Evolutionary conservation across 805 yeast species (phyloP), one percentile per base, ranked within the genome.

Genomic region (Wickerhamomyces sydowiorum): DNA sequence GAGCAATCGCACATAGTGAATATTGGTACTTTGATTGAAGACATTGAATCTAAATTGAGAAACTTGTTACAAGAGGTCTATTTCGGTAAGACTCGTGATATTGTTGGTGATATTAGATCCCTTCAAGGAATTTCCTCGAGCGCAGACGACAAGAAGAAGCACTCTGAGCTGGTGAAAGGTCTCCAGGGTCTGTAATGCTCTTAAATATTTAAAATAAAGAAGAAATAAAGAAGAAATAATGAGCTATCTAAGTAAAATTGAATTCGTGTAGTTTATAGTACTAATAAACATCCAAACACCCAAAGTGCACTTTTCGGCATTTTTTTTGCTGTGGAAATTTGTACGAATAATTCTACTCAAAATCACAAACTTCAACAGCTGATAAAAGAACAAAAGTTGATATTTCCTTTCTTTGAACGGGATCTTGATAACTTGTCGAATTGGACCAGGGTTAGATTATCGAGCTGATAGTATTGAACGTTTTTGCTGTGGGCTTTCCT

Each of bases 21-120:
- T 57, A 66, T 91, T 46, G 99, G 99, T 24, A 69, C 84, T 3
- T 61, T 89, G 48, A 76, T 93, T 13, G 99, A 91, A 64, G 96
- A 87, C 47, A 74, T 86, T 34, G 99, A 91, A 66, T 80, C 83
- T 46, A 87, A 84, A 59, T 69, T 91, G 67, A 77, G 99, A 63
- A 86, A 86, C 53, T 69, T 86, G 69, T 71, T 91, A 49, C 96
- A 91, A 61, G 96, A 88, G 49, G 97, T 91, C 22, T 91, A 91
- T 61, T 91, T 91, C 59, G 97, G 95, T 54, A 91, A 91, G 68
- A 86, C 96, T 17, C 80, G 86, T 56, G 96, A 91, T 57, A 82
- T 93, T 38, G 70, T 90, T 36, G 82, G 85, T 22, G 89, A 83
- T 50, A 65, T 82, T 31, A 73, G 88, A 59, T 73, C 67, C 13